These are phyloP conservation scores for Penicillium argentinense DNA, from an alignment of 495 filamentous ascomycete species.

Conservation along the genomic window DNA sequence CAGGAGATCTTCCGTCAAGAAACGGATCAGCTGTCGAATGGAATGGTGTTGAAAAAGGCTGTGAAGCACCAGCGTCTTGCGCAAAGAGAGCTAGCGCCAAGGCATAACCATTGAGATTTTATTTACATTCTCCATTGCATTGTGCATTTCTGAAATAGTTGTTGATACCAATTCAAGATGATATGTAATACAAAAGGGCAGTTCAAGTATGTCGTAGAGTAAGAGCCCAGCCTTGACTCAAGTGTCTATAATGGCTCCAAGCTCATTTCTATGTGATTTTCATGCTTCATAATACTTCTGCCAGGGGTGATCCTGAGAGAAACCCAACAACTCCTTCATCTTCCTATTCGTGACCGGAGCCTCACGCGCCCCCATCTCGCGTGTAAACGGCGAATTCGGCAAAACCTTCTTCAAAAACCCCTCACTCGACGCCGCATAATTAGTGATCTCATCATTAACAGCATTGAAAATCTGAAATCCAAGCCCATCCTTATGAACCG, in stretches of 20 bases:
- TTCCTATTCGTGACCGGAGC: slow-evolving; percentile 60
- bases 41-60: slow-evolving; percentile 52
- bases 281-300: slow-evolving; percentile 29
- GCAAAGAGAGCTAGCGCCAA: slow-evolving; percentile 40
- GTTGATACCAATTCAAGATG: no score
- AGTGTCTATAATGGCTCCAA: no score
- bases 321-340: slow-evolving; percentile 56
- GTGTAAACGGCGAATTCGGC: slow-evolving; percentile 47
- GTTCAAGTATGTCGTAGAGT: no score
- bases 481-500: slow-evolving; percentile 47
- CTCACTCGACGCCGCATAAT: slow-evolving; percentile 34
- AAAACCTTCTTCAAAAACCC: slow-evolving; percentile 49
- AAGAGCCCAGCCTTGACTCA: no score
- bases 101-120: slow-evolving; percentile 52
- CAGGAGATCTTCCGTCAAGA: slow-evolving; percentile 53
- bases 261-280: background rate
- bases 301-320: slow-evolving; percentile 57
- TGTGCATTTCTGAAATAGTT: no score
- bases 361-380: slow-evolving; percentile 54
- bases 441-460: slow-evolving; percentile 58
- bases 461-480: slow-evolving; percentile 64
- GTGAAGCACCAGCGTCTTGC: slow-evolving; percentile 54
- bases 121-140: slow-evolving; percentile 9
- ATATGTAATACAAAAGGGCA: no score
- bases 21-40: slow-evolving; percentile 50